Evolutionary conservation across 192 early-diverging fungal species (phyloP), one percentile per base, ranked within the genome.

Genomic region (Backusella mclennaniae): DNA sequence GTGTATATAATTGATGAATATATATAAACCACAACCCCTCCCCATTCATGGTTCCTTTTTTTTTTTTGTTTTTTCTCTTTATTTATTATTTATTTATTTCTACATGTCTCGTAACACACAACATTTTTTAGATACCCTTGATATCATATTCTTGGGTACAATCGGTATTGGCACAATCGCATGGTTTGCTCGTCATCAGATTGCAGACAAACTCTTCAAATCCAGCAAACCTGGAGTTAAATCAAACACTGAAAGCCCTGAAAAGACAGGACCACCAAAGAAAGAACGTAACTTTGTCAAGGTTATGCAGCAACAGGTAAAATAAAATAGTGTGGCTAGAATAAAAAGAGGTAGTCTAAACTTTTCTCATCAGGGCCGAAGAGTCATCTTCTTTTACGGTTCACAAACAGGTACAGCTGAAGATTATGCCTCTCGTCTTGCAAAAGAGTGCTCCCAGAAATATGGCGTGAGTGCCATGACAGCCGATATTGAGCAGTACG

Each of bases 351-450:
- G 66, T 41, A 29, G 35, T 23, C 33, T 46, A 29, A 67, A 7
- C 23, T 56, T 81, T 8, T 33, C 33, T 63, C 56, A 63, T 75
- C 79, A 90, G 89, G 90, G 87, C 75, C 91, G 93, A 75, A 89
- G 92, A 70, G 89, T 96, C 36, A 89, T 96, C 41, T 84, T 96
- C 39, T 96, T 99, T 79, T 99, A 96, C 78, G 98, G 98, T 66
- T 97, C 96, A 26, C 98, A 99, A 86, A 99, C 98, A 8, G 98
- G 98, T 72, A 99, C 98, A 8, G 98, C 97, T 59, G 98, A 99
- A 85, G 98, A 99, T 79, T 96, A 98, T 85, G 97, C 98, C 66
- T 87, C 88, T 35, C 95, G 97, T 53, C 79, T 97, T 69, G 93
- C 91, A 76, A 96, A 97, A 74, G 97, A 98, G 75, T 90, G 90